Evolutionary conservation across 352 stramenopile species (phyloP).

Genomic region (Achlya hypogyna): DNA sequence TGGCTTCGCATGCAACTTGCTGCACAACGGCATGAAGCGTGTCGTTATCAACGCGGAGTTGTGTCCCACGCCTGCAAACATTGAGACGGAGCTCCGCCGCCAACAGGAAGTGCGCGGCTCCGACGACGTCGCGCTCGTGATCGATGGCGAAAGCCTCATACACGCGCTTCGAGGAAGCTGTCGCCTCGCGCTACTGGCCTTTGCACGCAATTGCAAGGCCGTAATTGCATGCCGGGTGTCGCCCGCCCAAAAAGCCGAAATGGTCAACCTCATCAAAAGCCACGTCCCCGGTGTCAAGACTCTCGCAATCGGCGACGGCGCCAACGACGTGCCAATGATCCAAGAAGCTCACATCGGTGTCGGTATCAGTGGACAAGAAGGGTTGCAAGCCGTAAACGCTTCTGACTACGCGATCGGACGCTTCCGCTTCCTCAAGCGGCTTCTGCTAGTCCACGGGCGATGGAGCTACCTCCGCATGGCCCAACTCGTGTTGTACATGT

Average conservation of each 20-base stretch:
- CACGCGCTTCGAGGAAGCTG: conserved; percentile 38
- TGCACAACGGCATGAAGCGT: conserved; percentile 73
- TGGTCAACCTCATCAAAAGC: conserved; percentile 76
- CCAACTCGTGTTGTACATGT: conserved; percentile 87
- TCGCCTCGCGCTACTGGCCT: conserved; percentile 40
- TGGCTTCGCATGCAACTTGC: conserved; percentile 53
- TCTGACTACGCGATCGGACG: conserved; percentile 91
- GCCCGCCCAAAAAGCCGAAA: conserved; percentile 77
- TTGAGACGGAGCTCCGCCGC: conserved; percentile 36
- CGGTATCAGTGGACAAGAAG: conserved; percentile 87
- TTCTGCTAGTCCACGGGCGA: conserved; percentile 87
- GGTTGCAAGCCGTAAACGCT: conserved; percentile 89
- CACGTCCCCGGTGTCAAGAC: conserved; percentile 40
- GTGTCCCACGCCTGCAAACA: conserved; percentile 35
- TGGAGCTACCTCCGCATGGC: conserved; percentile 88
- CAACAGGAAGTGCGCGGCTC: conserved; percentile 20
- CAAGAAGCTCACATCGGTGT: conserved; percentile 87
- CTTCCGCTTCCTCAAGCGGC: conserved; percentile 87
- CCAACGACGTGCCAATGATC: conserved; percentile 95
- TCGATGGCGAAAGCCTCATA: conserved; percentile 66
- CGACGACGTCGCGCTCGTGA: conserved; percentile 32
- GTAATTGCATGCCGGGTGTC: conserved; percentile 84
- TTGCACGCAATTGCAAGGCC: conserved; percentile 75
- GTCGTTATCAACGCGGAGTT: conserved; percentile 52
- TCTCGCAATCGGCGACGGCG: conserved; percentile 88